Evolutionary conservation across 768 basidiomycete species (phyloP).

Genomic region (Suillus brevipes): DNA sequence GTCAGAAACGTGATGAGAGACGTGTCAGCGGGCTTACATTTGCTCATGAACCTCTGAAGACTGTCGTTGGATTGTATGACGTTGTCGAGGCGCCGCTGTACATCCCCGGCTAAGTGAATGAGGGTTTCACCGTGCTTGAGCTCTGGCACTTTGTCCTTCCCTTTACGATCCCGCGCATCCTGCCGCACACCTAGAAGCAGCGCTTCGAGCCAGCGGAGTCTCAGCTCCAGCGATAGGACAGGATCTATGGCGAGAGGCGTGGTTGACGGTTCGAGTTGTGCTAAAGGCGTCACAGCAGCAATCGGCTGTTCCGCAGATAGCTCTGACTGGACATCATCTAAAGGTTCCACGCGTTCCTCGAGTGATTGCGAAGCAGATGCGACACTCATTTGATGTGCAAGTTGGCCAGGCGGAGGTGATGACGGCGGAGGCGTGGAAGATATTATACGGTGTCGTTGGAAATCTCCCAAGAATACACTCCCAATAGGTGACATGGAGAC

Average conservation of each 20-base stretch:
- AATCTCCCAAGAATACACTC: constrained; percentile 81
- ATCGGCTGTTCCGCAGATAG: constrained; percentile 6
- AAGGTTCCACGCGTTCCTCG: constrained; percentile 9
- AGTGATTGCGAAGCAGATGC: constrained; percentile 10
- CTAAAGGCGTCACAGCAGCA: background rate
- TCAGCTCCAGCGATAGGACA: constrained; percentile 66
- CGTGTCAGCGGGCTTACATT: constrained; percentile 49
- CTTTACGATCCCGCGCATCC: constrained; percentile 43
- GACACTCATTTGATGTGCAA: constrained; percentile 18
- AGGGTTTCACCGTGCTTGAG: constrained; percentile 58
- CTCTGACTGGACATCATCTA: constrained; percentile 24
- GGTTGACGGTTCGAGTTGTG: constrained; percentile 10
- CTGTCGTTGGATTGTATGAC: constrained; percentile 70
- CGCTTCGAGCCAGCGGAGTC: constrained; percentile 80
- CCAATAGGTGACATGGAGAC: constrained; percentile 57
- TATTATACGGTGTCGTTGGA: constrained; percentile 62
- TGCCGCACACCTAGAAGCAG: constrained; percentile 66
- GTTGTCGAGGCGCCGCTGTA: constrained; percentile 55
- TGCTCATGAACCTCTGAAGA: constrained; percentile 70
- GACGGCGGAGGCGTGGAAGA: constrained; percentile 55
- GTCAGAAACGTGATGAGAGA: constrained; percentile 5
- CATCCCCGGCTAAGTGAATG: constrained; percentile 55
- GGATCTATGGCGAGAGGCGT: constrained; percentile 51
- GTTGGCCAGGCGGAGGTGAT: constrained; percentile 37
- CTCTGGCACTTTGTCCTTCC: constrained; percentile 34